These are phyloP conservation scores for Carnegiea gigantea DNA, from an alignment of 179 eudicot genomes.

Conservation along the genomic window DNA sequence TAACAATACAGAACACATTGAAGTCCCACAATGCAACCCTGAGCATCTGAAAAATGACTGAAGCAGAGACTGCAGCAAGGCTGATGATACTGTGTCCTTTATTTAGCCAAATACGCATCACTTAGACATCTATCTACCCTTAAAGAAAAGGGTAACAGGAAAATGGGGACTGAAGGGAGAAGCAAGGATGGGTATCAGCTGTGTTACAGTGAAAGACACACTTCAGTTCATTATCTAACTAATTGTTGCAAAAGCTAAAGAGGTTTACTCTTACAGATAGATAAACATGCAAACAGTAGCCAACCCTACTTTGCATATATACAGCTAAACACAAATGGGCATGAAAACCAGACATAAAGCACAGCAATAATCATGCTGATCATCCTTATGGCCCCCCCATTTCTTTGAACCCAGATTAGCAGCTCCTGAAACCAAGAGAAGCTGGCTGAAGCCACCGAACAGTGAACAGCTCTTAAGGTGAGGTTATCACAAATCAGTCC, in stretches of 20 bases:
- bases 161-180: not conserved
- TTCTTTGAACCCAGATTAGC: not conserved
- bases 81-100: too few species aligned
- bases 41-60: not conserved
- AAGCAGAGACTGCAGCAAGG: not conserved
- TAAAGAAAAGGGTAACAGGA: not conserved
- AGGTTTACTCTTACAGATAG: too few species aligned
- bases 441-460: not conserved
- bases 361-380: not conserved
- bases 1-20: not conserved
- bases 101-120: not conserved
- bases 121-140: not conserved
- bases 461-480: not conserved
- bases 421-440: constrained; percentile 10
- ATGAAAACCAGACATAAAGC: not conserved
- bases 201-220: not conserved
- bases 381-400: not conserved
- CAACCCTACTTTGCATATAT: not conserved
- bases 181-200: not conserved
- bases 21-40: not conserved
- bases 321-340: constrained; percentile 5
- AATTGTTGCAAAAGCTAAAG: not conserved
- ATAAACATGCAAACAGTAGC: not conserved
- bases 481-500: constrained; percentile 1
- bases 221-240: not conserved